Conservation (phyloP, 768 basidiomycete species). For the Tephrocybe rancida region DNA sequence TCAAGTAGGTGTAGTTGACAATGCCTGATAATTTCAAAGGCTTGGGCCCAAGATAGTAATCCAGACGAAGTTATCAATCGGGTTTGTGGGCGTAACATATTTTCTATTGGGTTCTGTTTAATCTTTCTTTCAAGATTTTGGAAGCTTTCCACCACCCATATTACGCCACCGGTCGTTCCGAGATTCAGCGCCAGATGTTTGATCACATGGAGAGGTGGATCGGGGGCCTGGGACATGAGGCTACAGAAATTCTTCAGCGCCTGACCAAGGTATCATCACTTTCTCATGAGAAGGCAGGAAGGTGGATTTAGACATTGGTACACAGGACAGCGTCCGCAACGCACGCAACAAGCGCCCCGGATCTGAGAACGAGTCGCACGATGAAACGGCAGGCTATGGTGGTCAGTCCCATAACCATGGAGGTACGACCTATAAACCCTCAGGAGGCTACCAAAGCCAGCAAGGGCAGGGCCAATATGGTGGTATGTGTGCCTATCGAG, state of each 20-base stretch:
- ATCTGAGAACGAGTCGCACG: slow-evolving; percentile 40
- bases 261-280: slow-evolving; percentile 51
- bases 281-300: not conserved
- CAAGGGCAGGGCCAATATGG: slow-evolving; percentile 15
- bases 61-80: slow-evolving; percentile 46
- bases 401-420: slow-evolving; percentile 15
- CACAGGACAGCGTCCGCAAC: slow-evolving; percentile 53
- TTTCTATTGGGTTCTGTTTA: not conserved
- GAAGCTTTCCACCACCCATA: slow-evolving; percentile 75
- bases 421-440: slow-evolving; percentile 8
- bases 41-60: slow-evolving; percentile 51
- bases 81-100: slow-evolving; percentile 27
- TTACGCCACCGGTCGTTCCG: slow-evolving; percentile 53
- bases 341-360: slow-evolving; percentile 61
- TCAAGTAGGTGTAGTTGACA: not conserved
- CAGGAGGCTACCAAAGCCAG: slow-evolving; percentile 14
- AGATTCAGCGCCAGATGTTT: slow-evolving; percentile 64
- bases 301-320: not conserved
- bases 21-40: slow-evolving; percentile 24
- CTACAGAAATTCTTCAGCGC: slow-evolving; percentile 43
- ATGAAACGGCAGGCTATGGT: slow-evolving; percentile 32
- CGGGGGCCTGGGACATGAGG: slow-evolving; percentile 45
- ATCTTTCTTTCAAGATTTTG: slow-evolving; percentile 41
- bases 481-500: slow-evolving; percentile 1
- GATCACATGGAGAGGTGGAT: slow-evolving; percentile 57